A percentile compares a stretch with the other conserved stretches of the same genome.
These are phyloP conservation scores for Haplosporangium sp. DNA, from an alignment of 371 early-diverging fungal genomes.

Conservation along the genomic window DNA sequence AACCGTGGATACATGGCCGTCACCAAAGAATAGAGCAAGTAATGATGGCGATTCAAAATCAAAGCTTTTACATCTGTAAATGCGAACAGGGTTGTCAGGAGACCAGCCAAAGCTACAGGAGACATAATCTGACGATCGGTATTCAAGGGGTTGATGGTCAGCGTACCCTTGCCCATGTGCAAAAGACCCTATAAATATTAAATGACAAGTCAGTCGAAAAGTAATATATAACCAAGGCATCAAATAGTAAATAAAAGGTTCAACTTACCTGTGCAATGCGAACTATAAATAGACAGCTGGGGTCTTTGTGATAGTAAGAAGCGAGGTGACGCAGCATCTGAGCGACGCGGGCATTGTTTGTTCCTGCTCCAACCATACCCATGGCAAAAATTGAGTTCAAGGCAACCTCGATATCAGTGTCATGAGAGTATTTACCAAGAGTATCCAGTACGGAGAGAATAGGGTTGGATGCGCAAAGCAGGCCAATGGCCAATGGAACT, in stretches of 20 bases:
- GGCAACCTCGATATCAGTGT: conserved; percentile 95
- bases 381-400: conserved; percentile 97
- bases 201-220: background rate
- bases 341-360: conserved; percentile 98
- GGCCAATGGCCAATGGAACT: conserved; percentile 95
- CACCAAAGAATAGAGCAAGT: conserved; percentile 93
- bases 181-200: conserved; percentile 76
- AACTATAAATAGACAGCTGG: conserved; percentile 92
- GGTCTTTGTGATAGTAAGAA: conserved; percentile 96
- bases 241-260: background rate
- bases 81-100: conserved; percentile 89
- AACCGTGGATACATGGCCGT: conserved; percentile 98
- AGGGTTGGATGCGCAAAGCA: conserved; percentile 97
- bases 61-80: conserved; percentile 91
- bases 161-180: conserved; percentile 98
- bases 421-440: conserved; percentile 97
- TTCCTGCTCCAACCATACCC: conserved; percentile 99
- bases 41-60: conserved; percentile 90
- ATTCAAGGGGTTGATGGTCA: conserved; percentile 95
- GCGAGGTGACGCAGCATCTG: conserved; percentile 98
- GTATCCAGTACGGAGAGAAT: conserved; percentile 92
- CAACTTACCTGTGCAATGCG: conserved; percentile 90
- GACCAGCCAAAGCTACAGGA: conserved; percentile 90
- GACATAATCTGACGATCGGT: conserved; percentile 92
- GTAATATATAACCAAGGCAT: background rate